A percentile compares a stretch with the other conserved stretches of the same genome.
Evolutionary conservation across 2,329 filamentous ascomycete species (phyloP).

Genomic region (Colletotrichum lindemuthianum): DNA sequence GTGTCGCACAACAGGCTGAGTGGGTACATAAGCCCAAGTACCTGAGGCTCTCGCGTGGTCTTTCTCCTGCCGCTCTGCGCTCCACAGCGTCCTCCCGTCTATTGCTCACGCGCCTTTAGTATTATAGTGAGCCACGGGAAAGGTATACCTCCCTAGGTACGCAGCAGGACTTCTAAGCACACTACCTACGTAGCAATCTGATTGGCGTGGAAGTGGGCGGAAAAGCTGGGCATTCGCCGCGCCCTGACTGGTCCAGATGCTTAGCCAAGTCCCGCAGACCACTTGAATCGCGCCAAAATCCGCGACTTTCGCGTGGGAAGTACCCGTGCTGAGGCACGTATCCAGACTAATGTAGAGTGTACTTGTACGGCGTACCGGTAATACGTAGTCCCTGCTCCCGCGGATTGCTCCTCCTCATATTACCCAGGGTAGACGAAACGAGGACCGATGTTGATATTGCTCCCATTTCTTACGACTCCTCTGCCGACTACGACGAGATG

Average conservation of each 20-base stretch:
- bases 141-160: neutral
- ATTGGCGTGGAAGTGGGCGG: constrained; percentile 20
- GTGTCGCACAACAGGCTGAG: neutral
- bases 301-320: neutral
- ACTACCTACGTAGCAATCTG: neutral
- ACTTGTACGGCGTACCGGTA: neutral
- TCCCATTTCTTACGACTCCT: too few species aligned
- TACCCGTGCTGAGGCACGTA: too few species aligned
- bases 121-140: too few species aligned
- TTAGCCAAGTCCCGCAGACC: constrained; percentile 10
- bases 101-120: neutral
- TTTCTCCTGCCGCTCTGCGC: neutral
- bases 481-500: too few species aligned
- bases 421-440: neutral
- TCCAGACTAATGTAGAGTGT: too few species aligned
- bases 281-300: constrained; percentile 27
- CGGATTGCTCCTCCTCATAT: neutral
- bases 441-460: too few species aligned
- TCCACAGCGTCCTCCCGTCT: neutral
- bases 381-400: neutral
- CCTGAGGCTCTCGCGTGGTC: constrained; percentile 26
- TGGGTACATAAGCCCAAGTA: constrained; percentile 18
- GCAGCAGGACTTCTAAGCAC: neutral
- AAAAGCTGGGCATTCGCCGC: constrained; percentile 18
- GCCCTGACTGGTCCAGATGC: constrained; percentile 23